These are phyloP conservation scores for Phytopythium vexans DNA, from an alignment of 352 stramenopile genomes.

Conservation along the genomic window DNA sequence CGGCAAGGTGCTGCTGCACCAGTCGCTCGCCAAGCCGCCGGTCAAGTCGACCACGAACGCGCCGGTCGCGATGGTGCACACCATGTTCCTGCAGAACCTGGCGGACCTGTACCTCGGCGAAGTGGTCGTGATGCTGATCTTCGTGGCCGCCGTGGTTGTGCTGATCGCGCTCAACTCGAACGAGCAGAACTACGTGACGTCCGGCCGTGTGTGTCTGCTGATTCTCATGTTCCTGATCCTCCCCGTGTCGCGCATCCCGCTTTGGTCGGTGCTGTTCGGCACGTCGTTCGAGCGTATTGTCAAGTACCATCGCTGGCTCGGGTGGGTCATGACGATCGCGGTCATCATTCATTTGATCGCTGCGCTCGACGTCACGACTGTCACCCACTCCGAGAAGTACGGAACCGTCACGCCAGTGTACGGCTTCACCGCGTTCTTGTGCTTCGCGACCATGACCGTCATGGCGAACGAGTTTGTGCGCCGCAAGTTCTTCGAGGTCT, in stretches of 20 bases:
- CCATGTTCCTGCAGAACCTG: slow-evolving; percentile 49
- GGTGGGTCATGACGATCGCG: slow-evolving; percentile 46
- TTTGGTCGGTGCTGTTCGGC: slow-evolving; percentile 72
- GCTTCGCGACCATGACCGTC: slow-evolving; percentile 50
- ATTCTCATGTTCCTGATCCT: slow-evolving; percentile 81
- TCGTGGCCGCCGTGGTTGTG: slow-evolving; percentile 43
- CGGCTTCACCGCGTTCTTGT: slow-evolving; percentile 60
- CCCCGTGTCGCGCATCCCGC: slow-evolving; percentile 46
- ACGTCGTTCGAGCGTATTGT: slow-evolving; percentile 78
- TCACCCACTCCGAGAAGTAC: slow-evolving; percentile 45
- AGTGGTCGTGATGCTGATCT: slow-evolving; percentile 61
- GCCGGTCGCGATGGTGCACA: slow-evolving; percentile 28
- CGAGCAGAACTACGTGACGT: slow-evolving; percentile 30
- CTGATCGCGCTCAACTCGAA: slow-evolving; percentile 36
- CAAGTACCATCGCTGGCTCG: slow-evolving; percentile 86
- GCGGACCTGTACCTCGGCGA: slow-evolving; percentile 63
- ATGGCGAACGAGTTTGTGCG: slow-evolving; percentile 62
- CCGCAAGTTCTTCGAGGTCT: slow-evolving; percentile 67
- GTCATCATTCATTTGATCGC: slow-evolving; percentile 61
- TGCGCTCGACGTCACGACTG: slow-evolving; percentile 33
- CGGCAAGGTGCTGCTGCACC: slow-evolving; percentile 43
- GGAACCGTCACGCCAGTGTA: slow-evolving; percentile 52
- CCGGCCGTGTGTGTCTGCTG: slow-evolving; percentile 59
- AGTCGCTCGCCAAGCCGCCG: slow-evolving; percentile 38
- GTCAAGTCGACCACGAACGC: slow-evolving; percentile 54